Percentiles rank a stretch among this genome's conserved stretches.
These are phyloP conservation scores for Sphagnurus paluster DNA, from an alignment of 1,284 basidiomycete species.

Conservation along the genomic window DNA sequence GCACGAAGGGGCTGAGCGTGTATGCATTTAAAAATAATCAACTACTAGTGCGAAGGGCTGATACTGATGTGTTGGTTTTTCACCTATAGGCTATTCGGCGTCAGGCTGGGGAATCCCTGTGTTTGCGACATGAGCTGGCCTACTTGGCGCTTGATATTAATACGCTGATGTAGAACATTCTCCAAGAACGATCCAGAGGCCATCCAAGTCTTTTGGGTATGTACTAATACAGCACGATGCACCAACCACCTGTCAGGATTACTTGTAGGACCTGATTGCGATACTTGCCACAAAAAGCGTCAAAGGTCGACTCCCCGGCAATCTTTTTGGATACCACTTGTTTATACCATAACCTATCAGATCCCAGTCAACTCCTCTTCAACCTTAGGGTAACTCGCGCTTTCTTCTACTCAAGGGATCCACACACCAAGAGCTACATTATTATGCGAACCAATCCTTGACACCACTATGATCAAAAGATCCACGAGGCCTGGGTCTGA, in stretches of 20 bases:
- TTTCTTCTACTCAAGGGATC: conserved; percentile 7
- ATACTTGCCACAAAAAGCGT: conserved; percentile 1
- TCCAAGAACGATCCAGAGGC: not conserved
- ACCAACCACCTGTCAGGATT: conserved; percentile 7
- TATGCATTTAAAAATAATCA: too few species aligned
- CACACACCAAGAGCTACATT: not conserved
- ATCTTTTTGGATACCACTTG: conserved; percentile 6
- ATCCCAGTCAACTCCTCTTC: conserved; percentile 6
- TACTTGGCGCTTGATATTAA: too few species aligned
- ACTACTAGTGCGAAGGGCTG: too few species aligned
- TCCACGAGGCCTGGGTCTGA: conserved; percentile 16
- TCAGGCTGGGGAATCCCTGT: too few species aligned
- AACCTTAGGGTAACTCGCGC: not conserved
- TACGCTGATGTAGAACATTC: not conserved
- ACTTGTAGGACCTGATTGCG: conserved; percentile 1
- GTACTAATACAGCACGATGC: too few species aligned
- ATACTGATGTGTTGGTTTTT: too few species aligned
- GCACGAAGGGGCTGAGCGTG: too few species aligned
- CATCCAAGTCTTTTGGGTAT: not conserved
- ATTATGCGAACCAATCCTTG: conserved; percentile 1
- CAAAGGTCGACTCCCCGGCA: conserved; percentile 3
- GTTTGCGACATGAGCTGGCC: too few species aligned
- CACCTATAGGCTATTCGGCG: too few species aligned
- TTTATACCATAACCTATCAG: conserved; percentile 5
- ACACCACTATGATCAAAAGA: conserved; percentile 6